phyloP scores from a whole-genome alignment of 139 green algal species.

The Coelastrella sp. region DNA sequence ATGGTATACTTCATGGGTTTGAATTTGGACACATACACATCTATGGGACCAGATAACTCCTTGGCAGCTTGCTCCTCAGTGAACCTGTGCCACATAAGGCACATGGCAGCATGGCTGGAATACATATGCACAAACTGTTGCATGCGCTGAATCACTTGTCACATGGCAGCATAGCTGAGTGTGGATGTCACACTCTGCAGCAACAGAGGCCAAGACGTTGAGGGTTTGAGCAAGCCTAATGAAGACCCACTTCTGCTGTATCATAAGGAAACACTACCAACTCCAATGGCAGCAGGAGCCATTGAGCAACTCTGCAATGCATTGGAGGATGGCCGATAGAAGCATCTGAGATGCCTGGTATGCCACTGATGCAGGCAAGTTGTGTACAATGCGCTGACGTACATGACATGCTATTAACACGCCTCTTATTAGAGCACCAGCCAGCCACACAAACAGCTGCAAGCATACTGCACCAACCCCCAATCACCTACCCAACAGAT shows the following conservation, averaged over 20 bases:
- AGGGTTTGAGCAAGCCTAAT: too few relatives aligned
- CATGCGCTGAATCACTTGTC: too few relatives aligned
- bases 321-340: too few relatives aligned
- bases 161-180: not conserved
- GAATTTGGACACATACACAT: conserved; percentile 86
- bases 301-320: too few relatives aligned
- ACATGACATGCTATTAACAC: too few relatives aligned
- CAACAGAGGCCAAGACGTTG: not conserved
- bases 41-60: conserved; percentile 75
- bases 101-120: not conserved
- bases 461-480: not conserved
- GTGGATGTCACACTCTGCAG: not conserved
- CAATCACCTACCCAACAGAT: conserved; percentile 65
- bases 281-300: too few relatives aligned
- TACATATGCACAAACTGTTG: not conserved
- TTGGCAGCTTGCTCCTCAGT: conserved; percentile 86
- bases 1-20: conserved; percentile 93
- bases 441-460: not conserved
- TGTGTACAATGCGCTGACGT: too few relatives aligned
- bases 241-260: too few relatives aligned
- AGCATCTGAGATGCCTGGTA: too few relatives aligned
- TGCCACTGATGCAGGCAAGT: too few relatives aligned
- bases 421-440: not conserved
- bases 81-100: conserved; percentile 48
- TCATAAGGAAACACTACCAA: too few relatives aligned